Evolutionary conservation across 306 rosid genomes (phyloP).

Genomic region (Fragaria iinumae): DNA sequence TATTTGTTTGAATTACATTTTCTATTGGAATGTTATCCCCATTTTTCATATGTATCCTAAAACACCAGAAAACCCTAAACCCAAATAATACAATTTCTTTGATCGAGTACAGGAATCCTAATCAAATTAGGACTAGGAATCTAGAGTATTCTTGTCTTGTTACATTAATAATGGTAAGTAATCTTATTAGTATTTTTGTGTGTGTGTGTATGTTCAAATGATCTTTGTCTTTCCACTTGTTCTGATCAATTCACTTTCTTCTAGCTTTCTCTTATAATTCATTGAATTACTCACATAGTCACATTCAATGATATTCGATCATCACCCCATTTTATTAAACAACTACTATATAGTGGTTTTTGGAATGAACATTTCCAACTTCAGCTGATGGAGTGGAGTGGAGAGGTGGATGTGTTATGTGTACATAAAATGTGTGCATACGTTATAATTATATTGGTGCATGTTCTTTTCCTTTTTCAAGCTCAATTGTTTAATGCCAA

Average conservation of each 20-base stretch:
- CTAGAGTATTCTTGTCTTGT: too few species aligned
- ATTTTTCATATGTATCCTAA: background rate
- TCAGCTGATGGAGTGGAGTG: slow-evolving; percentile 31
- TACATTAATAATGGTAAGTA: too few species aligned
- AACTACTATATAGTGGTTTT: slow-evolving; percentile 6
- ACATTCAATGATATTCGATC: background rate
- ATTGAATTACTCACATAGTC: too few species aligned
- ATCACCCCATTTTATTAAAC: background rate
- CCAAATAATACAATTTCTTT: too few species aligned
- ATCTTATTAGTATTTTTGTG: too few species aligned
- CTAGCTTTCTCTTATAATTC: background rate
- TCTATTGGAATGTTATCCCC: background rate
- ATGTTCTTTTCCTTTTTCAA: background rate
- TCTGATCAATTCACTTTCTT: background rate
- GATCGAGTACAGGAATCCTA: too few species aligned
- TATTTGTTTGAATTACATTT: background rate
- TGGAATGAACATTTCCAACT: slow-evolving; percentile 32
- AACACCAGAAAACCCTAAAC: background rate
- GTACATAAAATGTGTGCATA: background rate
- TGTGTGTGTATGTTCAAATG: too few species aligned
- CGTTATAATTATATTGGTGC: slow-evolving; percentile 4
- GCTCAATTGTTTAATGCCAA: slow-evolving; percentile 25
- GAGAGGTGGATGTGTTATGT: slow-evolving; percentile 2
- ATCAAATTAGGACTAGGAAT: too few species aligned
- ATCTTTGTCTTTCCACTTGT: background rate